Base-by-base conservation (phyloP, 768 basidiomycete species). In the Pisolithus marmoratus region DNA sequence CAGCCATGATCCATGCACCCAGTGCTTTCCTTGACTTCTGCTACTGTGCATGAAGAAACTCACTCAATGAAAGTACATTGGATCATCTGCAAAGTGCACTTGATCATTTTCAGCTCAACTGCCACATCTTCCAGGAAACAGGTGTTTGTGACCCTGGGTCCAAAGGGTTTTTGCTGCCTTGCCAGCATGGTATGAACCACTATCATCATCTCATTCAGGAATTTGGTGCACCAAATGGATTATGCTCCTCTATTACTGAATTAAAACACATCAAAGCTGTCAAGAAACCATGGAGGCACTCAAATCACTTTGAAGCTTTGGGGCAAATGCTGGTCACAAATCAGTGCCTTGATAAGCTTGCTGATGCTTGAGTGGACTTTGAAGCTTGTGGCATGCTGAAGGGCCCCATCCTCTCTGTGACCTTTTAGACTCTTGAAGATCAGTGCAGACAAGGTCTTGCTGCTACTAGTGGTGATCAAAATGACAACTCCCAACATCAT, bases 181-280 rank as follows among this genome's bases (percentile, higher is more conserved):
- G 12, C 9, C 31, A 34, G 5, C 31, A 34, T 5, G 1, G 11
- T 12, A 34, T 34, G 31, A 34, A 34, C 11, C 31, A 34, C 12
- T 34, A 34, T 5, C 61, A 63, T 22, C 63, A 62, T 40, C 22
- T 24, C 9, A 66, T 66, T 15, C 36, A 50, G 2, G 51, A 54
- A 2, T 68, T 64, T 53, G 63, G 63, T 1, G 54, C 64, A 12
- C 65, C 59, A 3, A 66, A 67, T 57, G 68, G 66, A 1, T 15
- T 44, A 17, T 44, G 43, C n/a, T 58, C 54, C 2, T 59, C 58
- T 19, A 59, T 59, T 9, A 59, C 54, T 0, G 51, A 58, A 20
- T 50, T 43, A 3, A 59, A 58, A 22, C 57, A 59, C 9, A 59
- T 59, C 26, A 58, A 58, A 8, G 55, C 67, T 20, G 63, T 72